Evolutionary conservation across 495 filamentous ascomycete genomes (phyloP), one percentile per base, ranked within the genome.

Genomic region (Penicillium nucicola): DNA sequence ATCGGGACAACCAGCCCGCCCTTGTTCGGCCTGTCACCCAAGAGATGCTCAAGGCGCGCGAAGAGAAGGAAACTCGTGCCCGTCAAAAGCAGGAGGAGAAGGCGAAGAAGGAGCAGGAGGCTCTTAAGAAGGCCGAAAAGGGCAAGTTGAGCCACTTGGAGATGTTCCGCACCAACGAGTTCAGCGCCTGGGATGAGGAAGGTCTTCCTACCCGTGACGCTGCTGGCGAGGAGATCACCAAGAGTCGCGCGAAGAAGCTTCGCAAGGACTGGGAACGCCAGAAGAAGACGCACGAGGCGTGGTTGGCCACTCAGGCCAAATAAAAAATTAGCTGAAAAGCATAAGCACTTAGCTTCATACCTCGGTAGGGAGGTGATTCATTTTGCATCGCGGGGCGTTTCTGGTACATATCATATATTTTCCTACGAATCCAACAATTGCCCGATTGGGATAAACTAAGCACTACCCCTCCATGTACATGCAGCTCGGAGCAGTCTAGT

Each of bases 201-300:
- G 93, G 93, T 1, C 48, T 97, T 38, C 93, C 93, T 9, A 87
- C 80, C 3, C 87, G 81, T 66, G 81, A 89, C 64, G 77, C 76
- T 13, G 81, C 84, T 20, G 93, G 91, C 1, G 81, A 81, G 55
- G 90, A 95, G 61, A 71, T 98, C 20, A 77, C 89, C 18, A 98
- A 97, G 77, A 86, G 78, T 48, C 77, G 80, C 56, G 50, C 51
- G 30, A 98, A 97, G 79, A 95, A 90, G 79, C 64, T 97, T 31
- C 84, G 71, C 72, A 97, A 97, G 76, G 88, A 89, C 22, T 95
- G 89, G 90, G 89, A 95, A 62, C 83, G 75, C 65, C 93, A 97
- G 76, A 95, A 87, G 78, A 95, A 89, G 78, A 58, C 80, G 48
- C 87, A 96, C 64, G 88, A 95, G 66, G 71, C 66, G 48, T 88